Conservation (phyloP, 108 stramenopile genomes). For the Heterococcus sp. region DNA sequence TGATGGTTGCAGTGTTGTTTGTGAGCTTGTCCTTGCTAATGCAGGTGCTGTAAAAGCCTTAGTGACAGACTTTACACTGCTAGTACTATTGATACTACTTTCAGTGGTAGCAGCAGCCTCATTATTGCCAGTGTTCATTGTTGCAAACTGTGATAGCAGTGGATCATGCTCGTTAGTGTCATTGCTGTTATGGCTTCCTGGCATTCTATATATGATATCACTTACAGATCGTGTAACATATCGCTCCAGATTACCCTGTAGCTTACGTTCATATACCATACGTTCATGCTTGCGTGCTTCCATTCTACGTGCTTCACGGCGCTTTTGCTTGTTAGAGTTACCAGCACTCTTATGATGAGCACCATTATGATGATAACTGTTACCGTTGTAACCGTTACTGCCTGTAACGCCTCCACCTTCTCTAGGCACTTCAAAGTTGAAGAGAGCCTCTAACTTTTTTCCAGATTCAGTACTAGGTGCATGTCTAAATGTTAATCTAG, state of each 20-base stretch:
- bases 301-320: background rate
- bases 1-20: background rate
- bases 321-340: background rate
- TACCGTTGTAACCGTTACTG: background rate
- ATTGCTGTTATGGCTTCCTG: background rate
- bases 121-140: too few relatives aligned
- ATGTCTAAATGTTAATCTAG: slow-evolving; percentile 25
- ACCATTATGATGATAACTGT: background rate
- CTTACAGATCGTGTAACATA: slow-evolving; percentile 38
- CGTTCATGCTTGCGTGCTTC: slow-evolving; percentile 33
- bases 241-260: slow-evolving; percentile 36
- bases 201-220: slow-evolving; percentile 21
- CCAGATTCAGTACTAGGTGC: slow-evolving; percentile 38
- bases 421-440: slow-evolving; percentile 3
- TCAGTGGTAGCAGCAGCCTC: too few relatives aligned
- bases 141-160: too few relatives aligned
- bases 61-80: too few relatives aligned
- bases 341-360: background rate
- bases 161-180: background rate
- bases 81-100: too few relatives aligned
- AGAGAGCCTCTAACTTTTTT: slow-evolving; percentile 24
- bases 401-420: background rate
- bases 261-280: slow-evolving; percentile 28
- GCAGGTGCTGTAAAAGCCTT: too few relatives aligned
- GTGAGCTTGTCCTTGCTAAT: too few relatives aligned